Percentiles rank a stretch among this genome's conserved stretches.
Evolutionary conservation across 495 filamentous ascomycete species (phyloP).

Genomic region (Cladorrhinum samala): DNA sequence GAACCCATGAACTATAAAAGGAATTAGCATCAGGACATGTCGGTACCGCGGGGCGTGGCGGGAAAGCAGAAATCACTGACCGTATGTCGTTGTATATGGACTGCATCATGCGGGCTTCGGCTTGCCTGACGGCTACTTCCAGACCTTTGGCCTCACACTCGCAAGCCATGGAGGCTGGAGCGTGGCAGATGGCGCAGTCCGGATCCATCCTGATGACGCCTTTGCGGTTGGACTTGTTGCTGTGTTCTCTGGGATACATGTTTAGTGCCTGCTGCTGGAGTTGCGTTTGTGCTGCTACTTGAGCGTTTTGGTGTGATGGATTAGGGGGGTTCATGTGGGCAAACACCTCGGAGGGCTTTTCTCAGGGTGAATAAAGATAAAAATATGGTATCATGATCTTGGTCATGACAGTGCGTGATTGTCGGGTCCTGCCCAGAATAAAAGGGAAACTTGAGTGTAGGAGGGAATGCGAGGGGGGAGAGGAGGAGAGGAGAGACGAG

Average conservation of each 20-base stretch:
- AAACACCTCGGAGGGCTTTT: slow-evolving; percentile 7
- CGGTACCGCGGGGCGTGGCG: too few species aligned
- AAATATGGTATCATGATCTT: slow-evolving; percentile 23
- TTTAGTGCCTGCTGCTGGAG: slow-evolving; percentile 43
- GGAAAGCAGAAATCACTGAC: slow-evolving; percentile 32
- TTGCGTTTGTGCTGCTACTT: too few species aligned
- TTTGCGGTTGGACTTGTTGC: slow-evolving; percentile 28
- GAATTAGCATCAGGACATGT: slow-evolving; percentile 20
- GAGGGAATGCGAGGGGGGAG: slow-evolving; percentile 21
- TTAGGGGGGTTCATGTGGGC: slow-evolving; percentile 16
- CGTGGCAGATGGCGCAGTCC: slow-evolving; percentile 65
- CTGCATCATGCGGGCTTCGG: slow-evolving; percentile 58
- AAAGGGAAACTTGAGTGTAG: slow-evolving; percentile 10
- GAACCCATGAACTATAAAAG: slow-evolving; percentile 55
- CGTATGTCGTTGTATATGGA: slow-evolving; percentile 57
- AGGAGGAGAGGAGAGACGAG: slow-evolving; percentile 16
- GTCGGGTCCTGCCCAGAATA: slow-evolving; percentile 28
- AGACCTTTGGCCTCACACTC: slow-evolving; percentile 65
- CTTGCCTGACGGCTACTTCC: slow-evolving; percentile 58
- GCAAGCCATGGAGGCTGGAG: slow-evolving; percentile 55
- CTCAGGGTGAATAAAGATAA: slow-evolving; percentile 25
- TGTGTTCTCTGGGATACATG: slow-evolving; percentile 44
- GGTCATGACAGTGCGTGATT: slow-evolving; percentile 23
- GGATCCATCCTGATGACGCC: slow-evolving; percentile 56
- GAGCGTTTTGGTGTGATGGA: slow-evolving; percentile 26